phyloP scores from a whole-genome alignment of 2,329 filamentous ascomycete species.

The Fusarium begoniae region DNA sequence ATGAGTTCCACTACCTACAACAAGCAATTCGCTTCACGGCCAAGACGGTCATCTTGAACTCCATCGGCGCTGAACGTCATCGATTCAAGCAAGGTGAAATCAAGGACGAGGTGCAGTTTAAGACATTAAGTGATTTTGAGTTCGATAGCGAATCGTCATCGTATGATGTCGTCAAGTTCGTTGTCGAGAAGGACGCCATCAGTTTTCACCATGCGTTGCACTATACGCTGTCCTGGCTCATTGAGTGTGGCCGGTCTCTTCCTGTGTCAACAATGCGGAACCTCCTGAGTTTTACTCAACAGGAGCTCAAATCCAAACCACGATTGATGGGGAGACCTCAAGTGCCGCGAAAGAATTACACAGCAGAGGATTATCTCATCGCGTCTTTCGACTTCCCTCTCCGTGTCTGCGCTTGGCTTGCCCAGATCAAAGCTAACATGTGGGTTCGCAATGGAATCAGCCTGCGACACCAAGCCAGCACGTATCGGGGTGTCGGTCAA shows the following conservation, averaged over 20 bases:
- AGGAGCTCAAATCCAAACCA: slow-evolving; percentile 73
- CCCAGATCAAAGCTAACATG: slow-evolving; percentile 98
- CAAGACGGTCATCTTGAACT: slow-evolving; percentile 87
- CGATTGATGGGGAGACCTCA: slow-evolving; percentile 68
- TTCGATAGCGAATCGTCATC: slow-evolving; percentile 70
- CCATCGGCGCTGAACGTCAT: slow-evolving; percentile 85
- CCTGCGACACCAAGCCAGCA: slow-evolving; percentile 91
- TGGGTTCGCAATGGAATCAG: slow-evolving; percentile 99
- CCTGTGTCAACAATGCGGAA: slow-evolving; percentile 70
- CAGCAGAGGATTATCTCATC: slow-evolving; percentile 81
- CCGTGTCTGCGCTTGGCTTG: slow-evolving; percentile 93
- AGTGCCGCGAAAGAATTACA: slow-evolving; percentile 66
- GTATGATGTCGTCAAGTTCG: slow-evolving; percentile 82
- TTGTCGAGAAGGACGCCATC: slow-evolving; percentile 88
- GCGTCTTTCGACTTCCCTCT: slow-evolving; percentile 93
- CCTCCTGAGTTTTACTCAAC: slow-evolving; percentile 76
- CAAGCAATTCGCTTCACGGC: slow-evolving; percentile 78
- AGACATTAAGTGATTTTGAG: slow-evolving; percentile 78
- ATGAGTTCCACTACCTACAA: slow-evolving; percentile 72
- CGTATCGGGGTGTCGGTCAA: slow-evolving; percentile 88
- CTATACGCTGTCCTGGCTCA: slow-evolving; percentile 94
- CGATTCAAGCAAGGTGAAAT: slow-evolving; percentile 89
- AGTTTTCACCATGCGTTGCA: slow-evolving; percentile 98
- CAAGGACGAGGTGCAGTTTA: slow-evolving; percentile 86
- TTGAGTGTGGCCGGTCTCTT: slow-evolving; percentile 87